Base-by-base conservation (phyloP, 2,329 filamentous ascomycete genomes). In the Trichoderma citrinoviride region DNA sequence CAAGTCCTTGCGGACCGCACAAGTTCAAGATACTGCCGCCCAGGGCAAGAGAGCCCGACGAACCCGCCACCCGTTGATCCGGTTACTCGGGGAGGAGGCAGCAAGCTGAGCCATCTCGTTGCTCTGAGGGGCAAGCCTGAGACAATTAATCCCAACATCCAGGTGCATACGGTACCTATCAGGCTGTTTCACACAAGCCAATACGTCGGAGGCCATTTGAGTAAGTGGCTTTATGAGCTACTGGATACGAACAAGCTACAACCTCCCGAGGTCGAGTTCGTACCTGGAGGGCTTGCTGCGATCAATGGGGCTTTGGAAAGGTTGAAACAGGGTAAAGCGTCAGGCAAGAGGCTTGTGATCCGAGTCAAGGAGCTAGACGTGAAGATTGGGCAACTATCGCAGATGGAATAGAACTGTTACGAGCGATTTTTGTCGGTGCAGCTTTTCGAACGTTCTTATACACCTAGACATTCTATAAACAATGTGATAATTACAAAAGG, bases 81-180 rank as follows among this genome's bases (percentile, higher is more conserved):
- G 17, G 29, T 17, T 17, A 46, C 57, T 14, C 47, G 63, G 12
- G 63, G 63, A 14, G 63, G 63, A 17, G 63, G 63, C 15, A 62
- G 63, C 41, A 65, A 62, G 33, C 40, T 65, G 17, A 65, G 63
- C 8, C 63, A 65, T 12, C 49, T 65, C 14, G 63, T 65, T 21
- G 57, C 57, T 7, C 41, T 65, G 19, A 29, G 40, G 29, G 63
- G 57, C 21, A 14, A 7, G 15, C 63, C 57, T 5, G 5, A 27
- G 27, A 54, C 40, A 4, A 15, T 15, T 4, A 29, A 58, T 19
- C 40, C 57, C n/a, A 65, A 65, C 17, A 33, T 65, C 3, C 57
- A 65, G 29, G 44, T 65, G 2, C 63, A 65, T 14, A 62, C 63
- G 12, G 63, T 55, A 2, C 63, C 57, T 0, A 62, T 65, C 19